Percentiles rank a stretch among this genome's conserved stretches.
These are phyloP conservation scores for Calonectria pseudoreteaudii DNA, from an alignment of 2,329 filamentous ascomycete genomes.

Conservation along the genomic window DNA sequence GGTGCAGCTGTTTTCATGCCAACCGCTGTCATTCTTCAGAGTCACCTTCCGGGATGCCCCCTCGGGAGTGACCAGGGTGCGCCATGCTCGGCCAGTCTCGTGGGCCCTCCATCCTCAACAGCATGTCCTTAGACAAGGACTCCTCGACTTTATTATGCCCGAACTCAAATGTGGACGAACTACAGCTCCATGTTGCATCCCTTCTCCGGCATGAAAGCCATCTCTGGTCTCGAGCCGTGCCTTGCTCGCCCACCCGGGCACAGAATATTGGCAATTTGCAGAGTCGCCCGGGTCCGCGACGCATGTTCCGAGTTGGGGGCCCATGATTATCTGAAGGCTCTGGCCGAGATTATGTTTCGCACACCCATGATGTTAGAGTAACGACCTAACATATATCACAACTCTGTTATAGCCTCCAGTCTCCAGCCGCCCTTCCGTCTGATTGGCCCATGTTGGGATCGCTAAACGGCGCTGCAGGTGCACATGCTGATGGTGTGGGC, in stretches of 20 bases:
- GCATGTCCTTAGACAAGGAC: constrained; percentile 31
- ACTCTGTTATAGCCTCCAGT: constrained; percentile 33
- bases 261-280: constrained; percentile 35
- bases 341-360: constrained; percentile 45
- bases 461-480: constrained; percentile 45
- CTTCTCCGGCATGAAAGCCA: constrained; percentile 28
- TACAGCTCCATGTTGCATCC: constrained; percentile 31
- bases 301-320: constrained; percentile 37
- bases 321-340: constrained; percentile 38
- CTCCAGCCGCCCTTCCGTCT: constrained; percentile 23
- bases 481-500: constrained; percentile 38
- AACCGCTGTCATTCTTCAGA: constrained; percentile 29
- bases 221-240: constrained; percentile 32
- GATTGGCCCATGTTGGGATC: constrained; percentile 36
- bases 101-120: constrained; percentile 17
- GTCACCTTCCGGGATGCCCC: constrained; percentile 26
- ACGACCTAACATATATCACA: constrained; percentile 42
- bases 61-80: constrained; percentile 17
- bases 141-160: constrained; percentile 24
- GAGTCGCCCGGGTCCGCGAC: constrained; percentile 36
- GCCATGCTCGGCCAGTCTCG: constrained; percentile 22
- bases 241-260: constrained; percentile 24
- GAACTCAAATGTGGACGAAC: constrained; percentile 29
- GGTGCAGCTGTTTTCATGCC: constrained; percentile 35
- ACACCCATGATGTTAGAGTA: constrained; percentile 42